Base-by-base conservation (phyloP, 176 grass and related monocot species). In the Bonia amplexicaulis region DNA sequence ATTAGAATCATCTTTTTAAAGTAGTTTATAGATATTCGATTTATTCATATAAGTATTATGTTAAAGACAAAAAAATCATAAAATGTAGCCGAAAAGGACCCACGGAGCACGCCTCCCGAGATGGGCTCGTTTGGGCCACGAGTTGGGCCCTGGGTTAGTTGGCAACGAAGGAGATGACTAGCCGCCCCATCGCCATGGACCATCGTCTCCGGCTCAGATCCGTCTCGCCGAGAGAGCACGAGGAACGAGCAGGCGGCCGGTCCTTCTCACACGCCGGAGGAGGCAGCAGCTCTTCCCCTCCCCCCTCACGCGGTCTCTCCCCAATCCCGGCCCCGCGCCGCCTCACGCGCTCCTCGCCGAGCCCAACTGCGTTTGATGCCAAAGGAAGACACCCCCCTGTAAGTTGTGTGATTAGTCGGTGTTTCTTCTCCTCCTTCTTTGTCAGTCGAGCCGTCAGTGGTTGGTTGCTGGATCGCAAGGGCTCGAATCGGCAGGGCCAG, bases 131-230 rank as follows among this genome's bases (percentile, higher is more conserved):
- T 15, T 83, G 80, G 69, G 69, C 54, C 69, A 12, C 0, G 16
- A 47, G 40, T 4, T 62, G 80, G 69, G 26, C 69, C 52, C 40
- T 82, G 3, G 20, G 40, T 59, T 69, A 41, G 78, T 61, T 73
- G 54, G 25, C 80, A 73, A 35, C 68, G 52, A 15, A 15, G 15
- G 19, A 23, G 66, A 68, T 2, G 6, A 65, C 45, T 71, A 46
- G 53, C 80, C 77, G 44, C 44, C 26, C 26, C 77, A 48, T 80
- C 6, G 19, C 17, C 37, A 82, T 82, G 53, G 53, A 60, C 57
- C 68, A 31, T 73, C 80, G 54, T 83, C 68, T 48, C 54, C 80
- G 54, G 69, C 80, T 83, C 80, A 83, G 80, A 83, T 83, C 68
- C 70, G 68, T 12, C 68, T 41, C 53, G 39, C 25, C 53, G 68